Evolutionary conservation across 345 rosid genomes (phyloP), one percentile per base, ranked within the genome.

Genomic region (Eucalyptus curtisii): DNA sequence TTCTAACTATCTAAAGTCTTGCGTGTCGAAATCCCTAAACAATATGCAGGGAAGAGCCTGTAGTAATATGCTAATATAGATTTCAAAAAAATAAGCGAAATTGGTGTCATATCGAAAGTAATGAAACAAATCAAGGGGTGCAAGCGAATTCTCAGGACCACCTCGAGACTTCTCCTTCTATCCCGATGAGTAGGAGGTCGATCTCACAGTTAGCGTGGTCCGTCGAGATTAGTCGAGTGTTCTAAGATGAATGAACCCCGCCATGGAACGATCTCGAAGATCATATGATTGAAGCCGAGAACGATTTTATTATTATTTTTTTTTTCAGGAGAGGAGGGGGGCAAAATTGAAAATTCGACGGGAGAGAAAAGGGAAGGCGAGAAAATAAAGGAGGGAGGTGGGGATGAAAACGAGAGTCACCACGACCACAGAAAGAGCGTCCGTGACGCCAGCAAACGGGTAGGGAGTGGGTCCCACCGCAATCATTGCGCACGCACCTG

Each of bases 321-420:
- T 7, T 57, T 30, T 61, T 16, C 10, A 33, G 19, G 13, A 87
- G 19, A 49, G 25, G 19, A 9, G 7, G 9, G 57, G 87, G 57
- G 57, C 25, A 80, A 86, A 49, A 45, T n/a, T 25, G 49, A 33
- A 33, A 48, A 86, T 81, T 17, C 85, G 61, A 12, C 7, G 27
- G 50, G 57, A 30, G 45, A 45, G 68, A 85, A 47, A 25, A 27
- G 40, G 55, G 31, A 6, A 86, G 88, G 25, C 25, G 49, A 16
- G 45, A 16, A 12, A 61, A 13, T 24, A 55, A 55, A 55, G 61
- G 61, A 55, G 33, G 33, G 71, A 30, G 33, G 71, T 30, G 79
- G 40, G 79, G 40, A 14, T 86, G 93, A 92, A 90, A 90, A 80
- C 79, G 93, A 92, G 92, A 79, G 93, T 85, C 89, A 30, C 52